Conservation (phyloP, 2,329 filamentous ascomycete genomes). For the Aureobasidium leucospermi region DNA sequence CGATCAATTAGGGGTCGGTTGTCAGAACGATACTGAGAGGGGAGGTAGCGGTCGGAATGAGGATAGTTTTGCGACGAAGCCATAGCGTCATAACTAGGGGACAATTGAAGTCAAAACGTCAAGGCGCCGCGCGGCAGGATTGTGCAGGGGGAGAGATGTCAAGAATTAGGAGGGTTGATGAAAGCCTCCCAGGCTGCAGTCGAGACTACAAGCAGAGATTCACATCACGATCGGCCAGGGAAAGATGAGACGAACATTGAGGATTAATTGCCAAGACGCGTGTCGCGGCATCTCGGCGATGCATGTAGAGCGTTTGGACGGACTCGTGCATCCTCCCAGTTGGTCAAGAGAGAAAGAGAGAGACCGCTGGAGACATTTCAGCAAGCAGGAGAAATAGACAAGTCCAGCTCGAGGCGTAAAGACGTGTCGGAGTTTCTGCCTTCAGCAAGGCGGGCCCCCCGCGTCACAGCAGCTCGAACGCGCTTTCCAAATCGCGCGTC, state of each 20-base stretch:
- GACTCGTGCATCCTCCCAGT: too few relatives aligned
- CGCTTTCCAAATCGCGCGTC: slow-evolving; percentile 1
- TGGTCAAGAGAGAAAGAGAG: too few relatives aligned
- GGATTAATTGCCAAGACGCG: slow-evolving; percentile 5
- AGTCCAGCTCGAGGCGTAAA: too few relatives aligned
- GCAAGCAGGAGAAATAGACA: too few relatives aligned
- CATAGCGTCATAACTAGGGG: not conserved
- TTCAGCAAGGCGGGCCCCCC: not conserved
- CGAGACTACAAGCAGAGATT: not conserved
- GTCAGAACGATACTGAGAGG: slow-evolving; percentile 1
- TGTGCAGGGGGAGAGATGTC: not conserved
- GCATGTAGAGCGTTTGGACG: too few relatives aligned
- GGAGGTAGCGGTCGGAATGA: not conserved
- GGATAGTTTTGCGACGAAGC: not conserved
- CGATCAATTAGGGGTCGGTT: slow-evolving; percentile 21
- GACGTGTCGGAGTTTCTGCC: not conserved
- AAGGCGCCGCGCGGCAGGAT: not conserved
- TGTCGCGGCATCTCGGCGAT: not conserved
- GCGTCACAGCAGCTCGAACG: not conserved
- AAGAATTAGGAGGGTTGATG: not conserved
- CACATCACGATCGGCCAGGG: not conserved
- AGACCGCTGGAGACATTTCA: too few relatives aligned
- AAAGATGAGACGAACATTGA: not conserved
- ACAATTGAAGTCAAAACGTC: not conserved
- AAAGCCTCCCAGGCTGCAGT: slow-evolving; percentile 3